Conservation (phyloP, 164 flowering plant species). For the Annona cherimola region DNA sequence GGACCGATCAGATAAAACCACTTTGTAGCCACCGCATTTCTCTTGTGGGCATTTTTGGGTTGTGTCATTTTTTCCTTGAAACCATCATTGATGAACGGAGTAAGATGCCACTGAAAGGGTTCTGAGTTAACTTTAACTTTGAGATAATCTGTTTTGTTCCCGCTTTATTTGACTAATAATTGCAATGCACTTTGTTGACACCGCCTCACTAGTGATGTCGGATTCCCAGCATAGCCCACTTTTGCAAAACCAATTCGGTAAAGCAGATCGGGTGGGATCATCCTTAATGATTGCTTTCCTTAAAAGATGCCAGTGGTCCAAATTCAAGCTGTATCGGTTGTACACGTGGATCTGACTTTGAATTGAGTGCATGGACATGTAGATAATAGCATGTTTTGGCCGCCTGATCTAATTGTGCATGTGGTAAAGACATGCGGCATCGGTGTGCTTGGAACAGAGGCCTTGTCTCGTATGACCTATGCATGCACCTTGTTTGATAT, state of each 20-base stretch:
- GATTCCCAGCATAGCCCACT: neutral
- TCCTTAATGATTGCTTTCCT: neutral
- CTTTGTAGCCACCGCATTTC: neutral
- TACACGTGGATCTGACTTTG: neutral
- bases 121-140: neutral
- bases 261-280: neutral
- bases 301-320: neutral
- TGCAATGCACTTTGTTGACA: neutral
- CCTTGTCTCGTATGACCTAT: neutral
- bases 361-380: neutral
- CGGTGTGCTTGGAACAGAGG: neutral
- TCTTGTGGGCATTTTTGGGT: too few relatives aligned
- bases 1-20: neutral
- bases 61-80: neutral
- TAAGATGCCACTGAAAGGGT: neutral
- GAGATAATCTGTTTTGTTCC: neutral
- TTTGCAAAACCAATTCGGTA: neutral
- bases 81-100: neutral
- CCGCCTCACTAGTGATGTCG: neutral
- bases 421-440: neutral
- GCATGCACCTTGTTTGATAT: neutral
- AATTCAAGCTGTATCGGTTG: neutral
- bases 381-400: neutral
- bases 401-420: neutral
- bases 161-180: neutral